Base-by-base conservation (phyloP, 1,284 basidiomycete genomes). In the Schizophyllum amplum region DNA sequence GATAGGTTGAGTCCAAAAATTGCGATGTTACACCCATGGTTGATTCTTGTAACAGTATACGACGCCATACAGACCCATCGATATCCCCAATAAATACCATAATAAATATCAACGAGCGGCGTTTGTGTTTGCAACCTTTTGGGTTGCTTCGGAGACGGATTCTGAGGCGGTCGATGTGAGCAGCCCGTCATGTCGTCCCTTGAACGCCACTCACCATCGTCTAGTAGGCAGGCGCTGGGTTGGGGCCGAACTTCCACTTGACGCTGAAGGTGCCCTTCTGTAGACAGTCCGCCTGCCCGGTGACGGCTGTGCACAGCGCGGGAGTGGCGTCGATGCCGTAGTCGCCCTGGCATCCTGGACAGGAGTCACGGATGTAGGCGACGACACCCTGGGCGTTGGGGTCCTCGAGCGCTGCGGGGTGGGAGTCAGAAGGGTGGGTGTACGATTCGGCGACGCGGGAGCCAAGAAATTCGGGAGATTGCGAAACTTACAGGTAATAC, bases 291-390 rank as follows among this genome's bases (percentile, higher is more conserved):
- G 33, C 33, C 33, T 42, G 33, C 7, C 33, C 33, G 33, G 33
- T 42, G 13, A 42, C 33, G 13, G 33, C 33, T 17, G 33, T 42
- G 33, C 33, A 42, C 13, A 42, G 33, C 33, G 33, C 33, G 33
- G 33, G 33, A 2, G 49, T 49, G 7, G 55, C 11, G 46, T 55
- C 54, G 46, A 58, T 55, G 11, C 57, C 57, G 7, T 58, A 25
- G n/a, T 11, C 46, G 17, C 56, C 56, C 24, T 48, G 42, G 54
- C 57, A 58, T 23, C 46, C 51, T 5, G 57, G 54, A 47, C 57
- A 58, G 27, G 48, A 26, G 51, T 58, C 57, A 5, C 13, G 21
- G 17, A 58, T 49, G 49, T 23, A 24, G 23, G 26, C 54, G 22
- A n/a, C 22, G 47, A 55, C 25, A 47, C 17, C 49, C 21, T 47